Conservation (phyloP, 116 monocot species). For the Iris pallida region DNA sequence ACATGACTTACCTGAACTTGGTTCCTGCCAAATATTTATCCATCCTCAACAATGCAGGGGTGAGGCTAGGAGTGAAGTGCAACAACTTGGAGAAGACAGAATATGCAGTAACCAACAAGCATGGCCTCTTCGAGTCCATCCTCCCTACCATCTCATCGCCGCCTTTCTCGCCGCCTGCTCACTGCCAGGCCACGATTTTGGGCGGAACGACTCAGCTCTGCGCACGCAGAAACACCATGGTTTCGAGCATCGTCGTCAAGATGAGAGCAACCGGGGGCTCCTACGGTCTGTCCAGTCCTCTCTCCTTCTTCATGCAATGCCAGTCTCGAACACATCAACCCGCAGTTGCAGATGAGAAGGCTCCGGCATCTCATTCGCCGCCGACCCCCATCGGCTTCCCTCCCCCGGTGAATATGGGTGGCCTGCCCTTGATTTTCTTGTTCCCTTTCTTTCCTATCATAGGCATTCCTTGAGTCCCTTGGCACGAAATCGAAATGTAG, state of each 20-base stretch:
- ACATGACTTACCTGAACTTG: too few species aligned
- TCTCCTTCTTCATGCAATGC: slow-evolving; percentile 20
- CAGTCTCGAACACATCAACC: not conserved
- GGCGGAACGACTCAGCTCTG: slow-evolving; percentile 34
- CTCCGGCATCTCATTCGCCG: not conserved
- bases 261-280: not conserved
- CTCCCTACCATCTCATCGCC: not conserved
- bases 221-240: slow-evolving; percentile 11
- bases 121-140: slow-evolving; percentile 18
- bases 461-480: slow-evolving; percentile 24
- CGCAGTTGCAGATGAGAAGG: not conserved
- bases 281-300: slow-evolving; percentile 21
- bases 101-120: slow-evolving; percentile 6
- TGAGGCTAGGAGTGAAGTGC: slow-evolving; percentile 26
- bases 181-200: slow-evolving; percentile 18
- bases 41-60: slow-evolving; percentile 14
- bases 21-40: too few species aligned
- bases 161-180: not conserved
- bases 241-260: slow-evolving; percentile 16
- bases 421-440: slow-evolving; percentile 28
- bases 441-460: slow-evolving; percentile 37
- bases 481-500: too few species aligned
- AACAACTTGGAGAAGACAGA: not conserved
- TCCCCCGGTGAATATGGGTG: slow-evolving; percentile 8
- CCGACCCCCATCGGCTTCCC: slow-evolving; percentile 1